Conservation (phyloP, 306 rosid species). For the Quercus wislizeni region DNA sequence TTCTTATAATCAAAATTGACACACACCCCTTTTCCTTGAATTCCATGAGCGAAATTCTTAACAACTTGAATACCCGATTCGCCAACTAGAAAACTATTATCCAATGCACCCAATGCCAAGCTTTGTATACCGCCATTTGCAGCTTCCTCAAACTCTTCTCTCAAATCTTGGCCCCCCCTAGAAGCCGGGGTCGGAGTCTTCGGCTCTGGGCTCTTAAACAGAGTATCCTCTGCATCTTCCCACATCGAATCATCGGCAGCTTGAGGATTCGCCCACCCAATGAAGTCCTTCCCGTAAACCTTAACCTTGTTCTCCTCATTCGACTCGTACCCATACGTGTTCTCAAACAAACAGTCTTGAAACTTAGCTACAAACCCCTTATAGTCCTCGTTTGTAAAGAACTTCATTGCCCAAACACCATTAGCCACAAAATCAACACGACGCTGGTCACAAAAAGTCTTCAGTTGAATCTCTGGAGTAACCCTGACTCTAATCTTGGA, state of each 20-base stretch:
- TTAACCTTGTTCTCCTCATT: conserved; percentile 72
- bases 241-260: conserved; percentile 88
- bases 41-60: conserved; percentile 78
- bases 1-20: conserved; percentile 48
- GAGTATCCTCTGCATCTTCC: conserved; percentile 82
- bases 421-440: conserved; percentile 81
- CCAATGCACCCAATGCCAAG: conserved; percentile 90
- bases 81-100: conserved; percentile 87
- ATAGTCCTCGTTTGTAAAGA: conserved; percentile 55
- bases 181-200: conserved; percentile 58
- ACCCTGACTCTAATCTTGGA: conserved; percentile 61
- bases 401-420: conserved; percentile 97
- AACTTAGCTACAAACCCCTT: conserved; percentile 47
- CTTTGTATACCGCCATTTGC: conserved; percentile 87
- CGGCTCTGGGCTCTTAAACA: conserved; percentile 58
- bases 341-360: conserved; percentile 76
- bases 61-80: conserved; percentile 91
- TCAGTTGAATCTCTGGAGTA: conserved; percentile 56
- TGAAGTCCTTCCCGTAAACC: conserved; percentile 84
- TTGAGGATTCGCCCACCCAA: conserved; percentile 90
- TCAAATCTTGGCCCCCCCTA: conserved; percentile 57
- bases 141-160: conserved; percentile 91
- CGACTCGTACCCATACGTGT: conserved; percentile 61
- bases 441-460: conserved; percentile 58
- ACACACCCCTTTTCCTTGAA: conserved; percentile 90